Conservation (phyloP, 1,284 basidiomycete genomes). For the Vanrija pseudolonga region DNA sequence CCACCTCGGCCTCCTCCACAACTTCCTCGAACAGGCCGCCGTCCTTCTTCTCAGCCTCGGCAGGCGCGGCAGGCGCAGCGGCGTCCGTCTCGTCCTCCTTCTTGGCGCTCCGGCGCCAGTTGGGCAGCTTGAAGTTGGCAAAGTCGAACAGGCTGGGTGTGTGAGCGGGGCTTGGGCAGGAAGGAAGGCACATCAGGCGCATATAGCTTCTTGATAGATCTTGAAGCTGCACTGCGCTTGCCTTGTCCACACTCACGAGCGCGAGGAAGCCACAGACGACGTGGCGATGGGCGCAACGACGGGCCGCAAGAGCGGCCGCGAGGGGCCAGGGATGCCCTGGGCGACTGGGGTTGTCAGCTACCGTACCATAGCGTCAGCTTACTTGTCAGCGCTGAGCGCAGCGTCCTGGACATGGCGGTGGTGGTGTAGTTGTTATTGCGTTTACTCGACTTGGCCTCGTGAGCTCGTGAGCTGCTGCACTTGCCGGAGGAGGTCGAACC, state of each 20-base stretch:
- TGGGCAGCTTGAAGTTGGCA: conserved; percentile 6
- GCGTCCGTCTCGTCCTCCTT: conserved; percentile 2
- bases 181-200: not conserved
- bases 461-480: not conserved
- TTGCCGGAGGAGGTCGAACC: not conserved
- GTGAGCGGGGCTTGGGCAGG: not conserved
- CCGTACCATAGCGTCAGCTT: too few relatives aligned
- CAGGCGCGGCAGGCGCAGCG: not conserved
- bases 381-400: conserved; percentile 17
- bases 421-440: not conserved
- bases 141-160: conserved; percentile 7
- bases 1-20: conserved; percentile 4
- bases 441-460: not conserved
- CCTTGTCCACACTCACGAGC: conserved; percentile 1
- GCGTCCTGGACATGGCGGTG: conserved; percentile 17
- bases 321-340: conserved; percentile 14
- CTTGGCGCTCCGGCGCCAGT: conserved; percentile 12
- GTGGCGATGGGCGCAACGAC: not conserved
- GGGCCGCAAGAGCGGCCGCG: conserved; percentile 7
- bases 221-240: too few relatives aligned
- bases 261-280: not conserved
- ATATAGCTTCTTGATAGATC: too few relatives aligned
- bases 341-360: conserved; percentile 10
- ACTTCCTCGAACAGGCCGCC: conserved; percentile 10
- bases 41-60: not conserved